These are phyloP conservation scores for Suhomyces vadensis DNA, from an alignment of 805 yeast genomes.

Conservation along the genomic window DNA sequence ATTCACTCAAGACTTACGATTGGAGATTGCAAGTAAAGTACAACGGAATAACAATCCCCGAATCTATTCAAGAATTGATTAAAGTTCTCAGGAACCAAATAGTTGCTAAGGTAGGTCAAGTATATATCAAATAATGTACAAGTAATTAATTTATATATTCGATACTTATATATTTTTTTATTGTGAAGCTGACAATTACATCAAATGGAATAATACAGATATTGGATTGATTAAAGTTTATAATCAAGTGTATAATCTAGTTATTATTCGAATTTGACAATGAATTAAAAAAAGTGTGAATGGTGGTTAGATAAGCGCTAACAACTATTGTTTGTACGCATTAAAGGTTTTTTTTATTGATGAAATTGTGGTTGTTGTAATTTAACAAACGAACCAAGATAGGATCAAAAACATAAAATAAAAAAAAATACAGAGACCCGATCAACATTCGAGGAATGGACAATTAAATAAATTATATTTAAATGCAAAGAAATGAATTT, in stretches of 20 bases:
- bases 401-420: neutral
- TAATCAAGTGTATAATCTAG: too few relatives aligned
- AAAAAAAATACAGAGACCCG: conserved; percentile 4
- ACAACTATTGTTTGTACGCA: neutral
- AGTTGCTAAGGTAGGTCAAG: conserved; percentile 34
- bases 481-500: conserved; percentile 2
- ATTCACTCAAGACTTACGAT: conserved; percentile 25
- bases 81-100: conserved; percentile 33
- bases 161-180: conserved; percentile 6
- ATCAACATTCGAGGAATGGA: conserved; percentile 4
- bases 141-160: neutral
- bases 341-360: neutral
- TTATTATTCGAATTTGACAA: neutral
- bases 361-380: too few relatives aligned
- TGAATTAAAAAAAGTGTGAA: conserved; percentile 7
- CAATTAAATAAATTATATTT: conserved; percentile 1
- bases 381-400: too few relatives aligned
- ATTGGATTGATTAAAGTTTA: too few relatives aligned
- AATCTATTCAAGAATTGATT: conserved; percentile 24
- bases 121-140: conserved; percentile 26
- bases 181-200: neutral
- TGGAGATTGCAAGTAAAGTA: conserved; percentile 34
- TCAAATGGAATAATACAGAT: neutral
- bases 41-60: conserved; percentile 23
- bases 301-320: neutral